Percentiles rank a stretch among this genome's conserved stretches.
Evolutionary conservation across 176 grass and related monocot species (phyloP).

Genomic region (Canna indica): DNA sequence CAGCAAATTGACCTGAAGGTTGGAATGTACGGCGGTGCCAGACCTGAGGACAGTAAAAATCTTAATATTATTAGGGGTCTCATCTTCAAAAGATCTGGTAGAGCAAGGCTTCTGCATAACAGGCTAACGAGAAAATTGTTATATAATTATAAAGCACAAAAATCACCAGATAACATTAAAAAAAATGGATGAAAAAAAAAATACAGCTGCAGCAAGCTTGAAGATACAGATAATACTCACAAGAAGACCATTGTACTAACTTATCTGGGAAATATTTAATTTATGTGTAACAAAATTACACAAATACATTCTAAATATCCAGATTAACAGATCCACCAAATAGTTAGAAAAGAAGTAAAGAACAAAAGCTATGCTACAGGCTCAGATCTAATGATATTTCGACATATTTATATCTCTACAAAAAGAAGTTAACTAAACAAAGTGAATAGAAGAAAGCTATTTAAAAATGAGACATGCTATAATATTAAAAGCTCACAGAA

Average conservation of each 20-base stretch:
- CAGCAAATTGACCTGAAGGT: conserved; percentile 90
- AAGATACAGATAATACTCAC: neutral
- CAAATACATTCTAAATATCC: neutral
- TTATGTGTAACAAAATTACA: neutral
- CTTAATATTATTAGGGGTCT: neutral
- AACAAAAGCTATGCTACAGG: neutral
- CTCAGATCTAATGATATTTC: neutral
- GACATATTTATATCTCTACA: neutral
- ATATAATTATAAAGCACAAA: neutral
- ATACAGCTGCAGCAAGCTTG: neutral
- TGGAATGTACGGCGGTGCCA: conserved; percentile 91
- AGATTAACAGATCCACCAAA: neutral
- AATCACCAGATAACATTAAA: neutral
- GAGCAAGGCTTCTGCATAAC: neutral
- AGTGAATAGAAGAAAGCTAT: neutral
- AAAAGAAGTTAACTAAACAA: neutral
- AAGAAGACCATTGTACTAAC: neutral
- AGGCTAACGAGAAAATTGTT: neutral
- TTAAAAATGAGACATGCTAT: neutral
- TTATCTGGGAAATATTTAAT: neutral
- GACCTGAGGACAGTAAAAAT: conserved; percentile 44
- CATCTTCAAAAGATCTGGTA: neutral
- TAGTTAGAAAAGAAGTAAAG: neutral
- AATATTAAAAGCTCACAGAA: neutral
- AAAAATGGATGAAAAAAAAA: neutral